These are phyloP conservation scores for Vigna hirtella DNA, from an alignment of 306 rosid genomes.

Conservation along the genomic window DNA sequence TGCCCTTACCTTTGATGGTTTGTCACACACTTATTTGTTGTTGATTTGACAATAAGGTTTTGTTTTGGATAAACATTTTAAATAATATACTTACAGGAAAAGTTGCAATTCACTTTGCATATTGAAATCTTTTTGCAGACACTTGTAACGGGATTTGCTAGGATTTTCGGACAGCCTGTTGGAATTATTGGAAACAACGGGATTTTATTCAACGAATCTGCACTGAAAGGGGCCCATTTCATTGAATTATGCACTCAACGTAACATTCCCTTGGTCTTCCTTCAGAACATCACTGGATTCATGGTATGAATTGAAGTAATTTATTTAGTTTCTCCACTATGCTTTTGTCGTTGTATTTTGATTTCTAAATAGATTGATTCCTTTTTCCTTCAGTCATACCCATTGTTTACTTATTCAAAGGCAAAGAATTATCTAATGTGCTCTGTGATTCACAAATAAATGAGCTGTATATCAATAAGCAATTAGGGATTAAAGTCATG, in stretches of 20 bases:
- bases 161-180: constrained; percentile 91
- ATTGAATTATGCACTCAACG: constrained; percentile 87
- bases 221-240: constrained; percentile 96
- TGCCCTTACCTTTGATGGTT: constrained; percentile 17
- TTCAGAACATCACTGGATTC: constrained; percentile 97
- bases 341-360: constrained; percentile 3
- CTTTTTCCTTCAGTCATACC: constrained; percentile 48
- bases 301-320: constrained; percentile 63
- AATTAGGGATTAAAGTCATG: not conserved
- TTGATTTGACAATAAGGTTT: constrained; percentile 6
- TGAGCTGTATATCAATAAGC: not conserved
- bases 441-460: constrained; percentile 13
- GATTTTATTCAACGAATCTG: constrained; percentile 90
- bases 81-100: not conserved
- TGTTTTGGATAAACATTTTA: not conserved
- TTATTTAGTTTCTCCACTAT: constrained; percentile 38
- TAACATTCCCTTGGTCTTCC: constrained; percentile 89
- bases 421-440: not conserved
- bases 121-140: constrained; percentile 68
- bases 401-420: constrained; percentile 3
- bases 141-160: constrained; percentile 93
- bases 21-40: constrained; percentile 27
- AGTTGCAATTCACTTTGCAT: not conserved
- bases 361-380: constrained; percentile 22
- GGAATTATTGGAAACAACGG: constrained; percentile 97